phyloP scores from a whole-genome alignment of 2,329 filamentous ascomycete species.

The Pseudogymnoascus sp. region DNA sequence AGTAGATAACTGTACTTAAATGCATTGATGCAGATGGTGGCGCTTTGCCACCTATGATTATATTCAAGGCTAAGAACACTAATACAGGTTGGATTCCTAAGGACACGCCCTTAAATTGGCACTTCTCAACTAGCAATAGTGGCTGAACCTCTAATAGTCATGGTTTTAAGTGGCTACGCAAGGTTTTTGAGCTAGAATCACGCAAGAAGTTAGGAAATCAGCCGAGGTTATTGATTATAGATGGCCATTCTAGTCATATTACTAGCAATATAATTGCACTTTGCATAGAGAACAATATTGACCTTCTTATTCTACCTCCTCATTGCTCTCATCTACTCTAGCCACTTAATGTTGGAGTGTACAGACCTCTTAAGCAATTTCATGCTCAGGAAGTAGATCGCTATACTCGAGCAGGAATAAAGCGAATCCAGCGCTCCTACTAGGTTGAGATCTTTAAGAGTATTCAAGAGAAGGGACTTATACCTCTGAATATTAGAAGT shows the following conservation, averaged over 20 bases:
- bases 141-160: background rate
- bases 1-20: slow-evolving; percentile 3
- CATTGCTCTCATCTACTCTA: background rate
- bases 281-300: background rate
- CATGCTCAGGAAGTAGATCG: background rate
- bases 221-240: background rate
- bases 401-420: background rate
- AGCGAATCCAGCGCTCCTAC: background rate
- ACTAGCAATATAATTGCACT: background rate
- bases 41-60: background rate
- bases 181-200: background rate
- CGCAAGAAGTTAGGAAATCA: background rate
- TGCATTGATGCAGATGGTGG: background rate
- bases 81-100: background rate
- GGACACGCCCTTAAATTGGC: background rate
- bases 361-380: background rate
- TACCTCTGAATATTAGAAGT: background rate
- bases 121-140: background rate
- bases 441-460: background rate
- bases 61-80: slow-evolving; percentile 7
- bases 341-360: background rate
- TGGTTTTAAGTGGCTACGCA: background rate
- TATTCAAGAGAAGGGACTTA: background rate
- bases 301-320: background rate
- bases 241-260: slow-evolving; percentile 9